Evolutionary conservation across 345 rosid genomes (phyloP).

Genomic region (Durio zibethinus): DNA sequence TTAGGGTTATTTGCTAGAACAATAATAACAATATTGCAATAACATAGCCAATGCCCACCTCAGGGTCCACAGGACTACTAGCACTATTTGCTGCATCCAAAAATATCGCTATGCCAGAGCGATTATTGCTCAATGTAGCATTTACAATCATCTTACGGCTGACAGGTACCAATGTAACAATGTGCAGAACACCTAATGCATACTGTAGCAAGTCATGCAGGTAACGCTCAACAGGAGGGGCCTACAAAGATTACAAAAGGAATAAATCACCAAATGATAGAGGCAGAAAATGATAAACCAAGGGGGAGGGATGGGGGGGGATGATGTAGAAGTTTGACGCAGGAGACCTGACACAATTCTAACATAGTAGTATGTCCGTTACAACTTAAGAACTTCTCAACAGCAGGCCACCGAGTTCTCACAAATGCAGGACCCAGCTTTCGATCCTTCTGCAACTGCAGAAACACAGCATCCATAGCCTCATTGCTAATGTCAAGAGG

Average conservation of each 20-base stretch:
- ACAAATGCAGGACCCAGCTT: conserved; percentile 92
- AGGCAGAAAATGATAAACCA: conserved; percentile 14
- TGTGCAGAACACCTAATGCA: conserved; percentile 96
- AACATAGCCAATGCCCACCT: conserved; percentile 43
- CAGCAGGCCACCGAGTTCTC: conserved; percentile 81
- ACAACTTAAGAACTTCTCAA: conserved; percentile 65
- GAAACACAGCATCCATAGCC: conserved; percentile 84
- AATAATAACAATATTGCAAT: conserved; percentile 7
- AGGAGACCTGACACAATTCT: conserved; percentile 87
- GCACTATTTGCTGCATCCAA: conserved; percentile 87
- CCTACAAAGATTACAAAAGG: conserved; percentile 44
- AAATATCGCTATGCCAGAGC: conserved; percentile 85
- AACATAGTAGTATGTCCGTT: conserved; percentile 90
- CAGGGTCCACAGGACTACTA: conserved; percentile 83
- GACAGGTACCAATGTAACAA: conserved; percentile 72
- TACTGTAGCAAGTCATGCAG: conserved; percentile 94
- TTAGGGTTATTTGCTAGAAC: background rate
- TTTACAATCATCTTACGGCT: conserved; percentile 88
- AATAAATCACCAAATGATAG: background rate
- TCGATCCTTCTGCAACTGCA: conserved; percentile 93
- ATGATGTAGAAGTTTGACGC: conserved; percentile 12
- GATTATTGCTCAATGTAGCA: conserved; percentile 83
- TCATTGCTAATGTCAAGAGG: conserved; percentile 98
- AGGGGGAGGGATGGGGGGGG: background rate
- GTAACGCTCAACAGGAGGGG: conserved; percentile 94